Conservation (phyloP, 2,329 filamentous ascomycete species). For the Trichoderma guizhouense region DNA sequence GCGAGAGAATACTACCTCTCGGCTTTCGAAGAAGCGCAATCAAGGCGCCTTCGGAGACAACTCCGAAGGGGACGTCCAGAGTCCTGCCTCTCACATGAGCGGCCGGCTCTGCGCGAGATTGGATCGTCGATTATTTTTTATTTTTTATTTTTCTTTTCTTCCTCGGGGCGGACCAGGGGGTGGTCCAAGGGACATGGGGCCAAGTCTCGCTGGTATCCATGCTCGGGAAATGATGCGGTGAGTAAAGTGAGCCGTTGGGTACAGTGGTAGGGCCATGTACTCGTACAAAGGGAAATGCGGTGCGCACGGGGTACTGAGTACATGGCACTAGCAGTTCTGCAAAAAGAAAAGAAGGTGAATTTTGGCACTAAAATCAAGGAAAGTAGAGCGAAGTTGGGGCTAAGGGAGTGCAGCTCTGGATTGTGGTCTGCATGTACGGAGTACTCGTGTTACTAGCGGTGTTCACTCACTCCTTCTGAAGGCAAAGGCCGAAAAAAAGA, state of each 20-base stretch:
- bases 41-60: neutral
- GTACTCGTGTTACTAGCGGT: neutral
- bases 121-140: conserved; percentile 8
- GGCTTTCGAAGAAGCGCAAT: neutral
- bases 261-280: neutral
- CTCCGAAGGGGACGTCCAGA: neutral
- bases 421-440: neutral
- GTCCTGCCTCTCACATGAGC: conserved; percentile 16
- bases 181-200: neutral
- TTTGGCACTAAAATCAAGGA: neutral
- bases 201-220: neutral
- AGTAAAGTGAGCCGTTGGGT: neutral
- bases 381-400: neutral
- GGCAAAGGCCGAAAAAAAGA: neutral
- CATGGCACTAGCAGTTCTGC: neutral
- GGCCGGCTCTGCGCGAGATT: conserved; percentile 13
- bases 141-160: neutral
- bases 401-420: neutral
- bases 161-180: neutral
- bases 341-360: neutral
- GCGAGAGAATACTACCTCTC: neutral
- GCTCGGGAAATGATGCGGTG: conserved; percentile 17
- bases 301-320: neutral
- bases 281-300: neutral
- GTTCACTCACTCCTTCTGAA: neutral